Base-by-base conservation (phyloP, 768 basidiomycete species). In the Guyanaporus albipodus region DNA sequence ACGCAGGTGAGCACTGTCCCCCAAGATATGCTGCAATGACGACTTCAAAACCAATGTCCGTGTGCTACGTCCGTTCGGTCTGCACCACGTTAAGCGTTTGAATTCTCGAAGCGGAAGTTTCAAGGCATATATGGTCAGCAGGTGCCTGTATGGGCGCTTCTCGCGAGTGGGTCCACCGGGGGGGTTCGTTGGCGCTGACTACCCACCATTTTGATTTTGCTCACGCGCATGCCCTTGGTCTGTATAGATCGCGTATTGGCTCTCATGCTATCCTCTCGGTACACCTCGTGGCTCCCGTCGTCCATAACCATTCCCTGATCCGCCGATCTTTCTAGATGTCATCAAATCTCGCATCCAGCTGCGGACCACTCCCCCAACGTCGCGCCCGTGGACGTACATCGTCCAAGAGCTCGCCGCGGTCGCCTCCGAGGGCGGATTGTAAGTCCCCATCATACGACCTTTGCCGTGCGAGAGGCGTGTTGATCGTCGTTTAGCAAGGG, bases 321-420 rank as follows among this genome's bases (percentile, higher is more conserved):
- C 2, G 0, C 9, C 11, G 8, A 18, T n/a, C 28, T 23, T 17
- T 11, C 18, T 29, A 87, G 93, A 97, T 53, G 89, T 96, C 5
- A 79, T 94, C 26, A 97, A 97, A 70, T 93, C 91, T 4, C 82
- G 91, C 28, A 74, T 96, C 9, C 94, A 97, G 58, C 75, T 94
- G 7, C 80, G 88, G 1, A 59, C 75, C 0, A 78, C 73, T 2
- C 91, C 94, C 0, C 91, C 91, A 8, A 70, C 69, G 29, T 79
- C 90, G 2, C 83, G 78, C 5, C 86, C 86, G 7, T 77, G 80
- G 50, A 82, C 74, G 44, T 96, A 96, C 57, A 90, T 97, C 37
- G 71, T 72, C 0, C 66, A 70, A 27, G 92, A 95, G 59, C 51
- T 92, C n/a, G 74, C 68, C 44, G 64, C 72, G 0, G 77, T 95